phyloP scores from a whole-genome alignment of 2,329 filamentous ascomycete genomes.

The Malbranchea zuffiana region DNA sequence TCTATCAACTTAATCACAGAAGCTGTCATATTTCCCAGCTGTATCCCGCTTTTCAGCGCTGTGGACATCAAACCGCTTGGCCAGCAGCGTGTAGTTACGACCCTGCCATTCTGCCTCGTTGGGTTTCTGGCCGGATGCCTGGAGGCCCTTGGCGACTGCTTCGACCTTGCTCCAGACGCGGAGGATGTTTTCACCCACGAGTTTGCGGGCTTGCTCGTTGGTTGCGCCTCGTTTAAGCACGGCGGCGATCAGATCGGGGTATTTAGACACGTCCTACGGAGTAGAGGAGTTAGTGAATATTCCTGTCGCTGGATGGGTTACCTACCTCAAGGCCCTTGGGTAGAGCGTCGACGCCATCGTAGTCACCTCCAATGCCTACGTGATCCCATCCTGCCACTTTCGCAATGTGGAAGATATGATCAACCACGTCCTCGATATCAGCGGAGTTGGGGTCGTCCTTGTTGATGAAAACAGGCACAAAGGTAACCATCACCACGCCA shows the following conservation, averaged over 20 bases:
- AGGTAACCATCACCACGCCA: conserved; percentile 34
- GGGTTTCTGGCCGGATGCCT: conserved; percentile 14
- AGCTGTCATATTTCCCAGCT: background rate
- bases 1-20: background rate
- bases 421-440: conserved; percentile 28
- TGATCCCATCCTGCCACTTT: conserved; percentile 24
- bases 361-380: conserved; percentile 29
- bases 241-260: conserved; percentile 15
- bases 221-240: conserved; percentile 30
- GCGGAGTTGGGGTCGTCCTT: conserved; percentile 21
- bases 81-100: conserved; percentile 9
- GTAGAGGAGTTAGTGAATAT: background rate
- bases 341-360: conserved; percentile 22
- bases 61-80: too few species aligned
- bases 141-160: conserved; percentile 13
- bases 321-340: conserved; percentile 19
- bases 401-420: conserved; percentile 29
- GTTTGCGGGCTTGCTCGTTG: conserved; percentile 28
- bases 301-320: background rate
- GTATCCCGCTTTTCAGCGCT: background rate
- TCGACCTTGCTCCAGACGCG: conserved; percentile 18
- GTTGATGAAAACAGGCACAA: conserved; percentile 27
- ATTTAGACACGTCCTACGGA: conserved; percentile 18
- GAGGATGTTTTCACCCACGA: conserved; percentile 31
- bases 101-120: conserved; percentile 15